Evolutionary conservation across 2,329 filamentous ascomycete species (phyloP), one percentile per base, ranked within the genome.

Genomic region (Colletotrichum limetticola): DNA sequence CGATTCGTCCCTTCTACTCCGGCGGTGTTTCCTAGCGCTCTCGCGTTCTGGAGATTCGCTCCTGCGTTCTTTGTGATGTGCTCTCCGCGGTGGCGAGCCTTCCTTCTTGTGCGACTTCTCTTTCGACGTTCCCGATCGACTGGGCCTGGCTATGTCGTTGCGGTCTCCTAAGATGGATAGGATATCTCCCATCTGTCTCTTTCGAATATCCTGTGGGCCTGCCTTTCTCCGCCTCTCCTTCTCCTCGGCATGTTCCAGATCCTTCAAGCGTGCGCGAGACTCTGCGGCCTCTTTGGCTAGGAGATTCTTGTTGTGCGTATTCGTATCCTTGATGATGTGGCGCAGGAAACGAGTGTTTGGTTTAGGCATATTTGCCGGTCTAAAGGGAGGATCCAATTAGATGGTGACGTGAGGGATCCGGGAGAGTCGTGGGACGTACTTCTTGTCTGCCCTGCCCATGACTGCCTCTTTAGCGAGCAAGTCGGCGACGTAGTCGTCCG

Each of bases 261-360:
- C 86, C 76, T 89, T 89, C 68, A 97, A 87, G 24, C 94, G 91
- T 4, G 91, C 91, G 74, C 88, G 88, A 0, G 95, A 91, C 76
- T 98, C 95, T 60, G 93, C 91, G 30, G 92, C 91, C 81, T 98
- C 96, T 79, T 92, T 97, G 1, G 93, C 94, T 22, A 95, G 90
- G 35, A 98, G 86, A 1, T 94, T 93, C 28, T 93, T 91, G 87
- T 99, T 99, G 83, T 99, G 96, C 66, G 84, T 93, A 77, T 97
- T 93, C 9, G 95, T 97, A 76, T 97, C 93, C 75, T 92, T 93
- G 74, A 99, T 94, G 69, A 98, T 94, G 78, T 97, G 93, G 71
- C 92, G 92, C 55, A 99, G 85, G 80, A 98, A 98, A 42, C 93
- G 90, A 0, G 94, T 98, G 78, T 99, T 98, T 3, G 96, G 95